Conservation (phyloP, 768 basidiomycete species). For the Tremella mesenterica region DNA sequence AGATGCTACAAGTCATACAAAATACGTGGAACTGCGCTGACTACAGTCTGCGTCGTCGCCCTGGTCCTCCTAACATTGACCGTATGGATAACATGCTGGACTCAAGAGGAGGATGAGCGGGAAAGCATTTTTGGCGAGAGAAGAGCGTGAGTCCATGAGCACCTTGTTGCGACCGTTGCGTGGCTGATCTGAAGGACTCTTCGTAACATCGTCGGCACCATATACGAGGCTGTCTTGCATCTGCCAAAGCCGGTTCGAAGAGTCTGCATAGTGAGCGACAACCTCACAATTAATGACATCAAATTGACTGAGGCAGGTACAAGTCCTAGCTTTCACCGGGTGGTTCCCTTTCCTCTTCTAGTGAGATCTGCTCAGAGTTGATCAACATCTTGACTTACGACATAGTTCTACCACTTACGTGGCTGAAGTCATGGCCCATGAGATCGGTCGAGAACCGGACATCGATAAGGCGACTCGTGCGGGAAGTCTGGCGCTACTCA, state of each 20-base stretch:
- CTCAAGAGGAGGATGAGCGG: constrained; percentile 58
- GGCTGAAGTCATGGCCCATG: constrained; percentile 84
- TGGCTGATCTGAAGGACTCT: constrained; percentile 49
- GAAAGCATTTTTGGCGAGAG: constrained; percentile 46
- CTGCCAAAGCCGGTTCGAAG: constrained; percentile 76
- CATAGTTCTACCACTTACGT: constrained; percentile 89
- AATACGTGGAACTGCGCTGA: neutral
- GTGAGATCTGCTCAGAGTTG: too few relatives aligned
- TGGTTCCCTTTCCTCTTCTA: constrained; percentile 93
- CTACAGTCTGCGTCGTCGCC: constrained; percentile 69
- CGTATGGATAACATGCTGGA: constrained; percentile 80
- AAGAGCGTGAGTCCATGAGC: constrained; percentile 31
- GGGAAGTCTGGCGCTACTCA: constrained; percentile 78
- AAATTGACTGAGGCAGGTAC: constrained; percentile 53
- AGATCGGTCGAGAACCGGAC: constrained; percentile 65
- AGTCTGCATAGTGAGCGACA: constrained; percentile 55
- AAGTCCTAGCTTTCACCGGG: constrained; percentile 93
- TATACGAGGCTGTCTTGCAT: constrained; percentile 60
- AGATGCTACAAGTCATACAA: neutral
- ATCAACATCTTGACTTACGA: too few relatives aligned
- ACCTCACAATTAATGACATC: neutral
- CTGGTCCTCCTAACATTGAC: constrained; percentile 68
- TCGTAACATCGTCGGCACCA: constrained; percentile 68
- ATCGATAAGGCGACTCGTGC: constrained; percentile 71
- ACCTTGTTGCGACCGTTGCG: neutral